Evolutionary conservation across 2,329 filamentous ascomycete genomes (phyloP).

Genomic region (Hymenoscyphus linearis): DNA sequence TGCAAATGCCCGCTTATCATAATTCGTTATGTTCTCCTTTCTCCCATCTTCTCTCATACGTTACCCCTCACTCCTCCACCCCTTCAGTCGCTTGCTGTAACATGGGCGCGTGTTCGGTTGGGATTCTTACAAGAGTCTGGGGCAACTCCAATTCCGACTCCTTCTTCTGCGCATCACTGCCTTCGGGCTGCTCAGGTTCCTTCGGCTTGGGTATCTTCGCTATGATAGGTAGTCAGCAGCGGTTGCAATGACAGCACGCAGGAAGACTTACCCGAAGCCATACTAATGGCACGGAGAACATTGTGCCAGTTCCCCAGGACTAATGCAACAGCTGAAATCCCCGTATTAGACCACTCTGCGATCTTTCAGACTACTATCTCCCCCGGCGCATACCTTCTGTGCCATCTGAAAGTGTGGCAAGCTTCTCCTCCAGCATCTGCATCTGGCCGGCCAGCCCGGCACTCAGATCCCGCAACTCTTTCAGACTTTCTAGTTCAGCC

Average conservation of each 20-base stretch:
- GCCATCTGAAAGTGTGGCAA: conserved; percentile 71
- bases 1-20: conserved; percentile 12
- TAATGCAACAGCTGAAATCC: conserved; percentile 64
- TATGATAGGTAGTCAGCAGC: conserved; percentile 33
- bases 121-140: conserved; percentile 78
- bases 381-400: conserved; percentile 58
- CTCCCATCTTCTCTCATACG: background rate
- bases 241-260: background rate
- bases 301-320: conserved; percentile 86
- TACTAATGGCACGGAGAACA: conserved; percentile 76
- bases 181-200: conserved; percentile 36
- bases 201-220: conserved; percentile 65
- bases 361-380: background rate
- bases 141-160: conserved; percentile 51
- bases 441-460: conserved; percentile 75
- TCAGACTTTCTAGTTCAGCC: conserved; percentile 72
- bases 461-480: conserved; percentile 72
- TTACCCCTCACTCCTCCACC: conserved; percentile 15
- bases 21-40: conserved; percentile 2
- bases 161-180: conserved; percentile 38
- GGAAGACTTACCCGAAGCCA: conserved; percentile 67
- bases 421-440: conserved; percentile 71
- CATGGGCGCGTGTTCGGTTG: conserved; percentile 68
- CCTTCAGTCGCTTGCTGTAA: conserved; percentile 39
- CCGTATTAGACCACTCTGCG: conserved; percentile 7